Evolutionary conservation across 805 yeast genomes (phyloP), one percentile per base, ranked within the genome.

Genomic region (Kazachstania psychrophila): DNA sequence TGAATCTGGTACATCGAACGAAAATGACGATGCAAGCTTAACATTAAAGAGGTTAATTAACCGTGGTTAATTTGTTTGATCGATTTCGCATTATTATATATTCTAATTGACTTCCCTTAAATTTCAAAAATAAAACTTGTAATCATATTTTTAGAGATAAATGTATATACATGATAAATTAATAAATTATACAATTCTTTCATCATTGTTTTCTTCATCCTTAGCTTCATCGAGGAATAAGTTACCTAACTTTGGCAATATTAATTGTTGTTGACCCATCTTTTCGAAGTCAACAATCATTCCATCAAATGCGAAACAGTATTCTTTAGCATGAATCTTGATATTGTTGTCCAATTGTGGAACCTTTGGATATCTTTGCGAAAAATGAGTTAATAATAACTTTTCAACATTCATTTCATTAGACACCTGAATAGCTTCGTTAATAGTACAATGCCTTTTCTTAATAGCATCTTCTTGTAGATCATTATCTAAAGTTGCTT

Each of bases 401-500:
- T 78, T 74, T 22, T 69, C 65, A 17, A 88, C 86, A 16, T 70
- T 61, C 97, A 92, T 89, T 25, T 64, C 58, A 38, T 71, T 65
- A 1, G 84, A 75, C 2, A 87, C 77, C 12, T 63, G 65, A 20
- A 88, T 67, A 0, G 97, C 97, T 52, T 89, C 97, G 15, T 81
- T 72, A 38, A 87, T 74, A 0, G 99, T 92, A 11, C 94, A 77
- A 54, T 92, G 99, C 42, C 75, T 73, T 55, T 92, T 92, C 23
- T 72, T 68, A 19, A 72, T 58, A 0, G 98, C 98, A 56, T 87
- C 96, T 37, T 72, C 77, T 6, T 68, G 62, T 32, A 86, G 65
- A 23, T 72, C 83, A 56, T 86, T 84, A 39, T 85, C 96, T 43
- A 92, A 70, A 0, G 98, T 85, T 0, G 96, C 88, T 57, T 92